Conservation (phyloP, 2,329 filamentous ascomycete genomes). For the Cytospora mali region DNA sequence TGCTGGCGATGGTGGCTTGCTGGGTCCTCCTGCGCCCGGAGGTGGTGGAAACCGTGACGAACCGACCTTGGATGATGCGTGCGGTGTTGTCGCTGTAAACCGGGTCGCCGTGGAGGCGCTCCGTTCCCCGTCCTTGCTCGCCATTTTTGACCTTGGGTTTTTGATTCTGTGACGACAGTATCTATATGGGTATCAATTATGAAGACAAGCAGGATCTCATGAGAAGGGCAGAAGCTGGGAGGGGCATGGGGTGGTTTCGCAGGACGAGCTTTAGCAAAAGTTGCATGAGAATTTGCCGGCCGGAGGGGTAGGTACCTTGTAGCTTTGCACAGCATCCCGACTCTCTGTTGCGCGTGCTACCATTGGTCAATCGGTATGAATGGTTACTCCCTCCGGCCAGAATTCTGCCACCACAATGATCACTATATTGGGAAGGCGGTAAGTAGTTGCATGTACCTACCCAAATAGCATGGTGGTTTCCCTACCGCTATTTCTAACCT, state of each 20-base stretch:
- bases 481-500: neutral
- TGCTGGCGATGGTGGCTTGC: conserved; percentile 32
- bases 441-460: neutral
- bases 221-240: neutral
- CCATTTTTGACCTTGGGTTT: conserved; percentile 11
- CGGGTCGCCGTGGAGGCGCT: conserved; percentile 80
- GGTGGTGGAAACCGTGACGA: conserved; percentile 33
- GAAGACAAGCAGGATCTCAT: neutral
- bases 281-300: conserved; percentile 23
- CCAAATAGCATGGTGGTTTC: neutral
- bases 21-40: conserved; percentile 24
- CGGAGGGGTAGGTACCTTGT: conserved; percentile 2
- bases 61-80: conserved; percentile 65
- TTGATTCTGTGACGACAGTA: neutral
- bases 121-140: conserved; percentile 42
- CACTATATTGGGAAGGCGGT: conserved; percentile 7
- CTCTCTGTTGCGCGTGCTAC: neutral
- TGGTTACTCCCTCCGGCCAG: neutral
- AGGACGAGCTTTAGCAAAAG: conserved; percentile 4
- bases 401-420: conserved; percentile 5
- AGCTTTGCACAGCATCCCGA: neutral
- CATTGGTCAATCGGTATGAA: conserved; percentile 3
- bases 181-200: neutral
- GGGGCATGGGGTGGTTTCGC: neutral
- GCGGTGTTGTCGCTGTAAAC: conserved; percentile 71